Conservation (phyloP, 2,329 filamentous ascomycete species). For the Stagonosporopsis chrysanthemi region DNA sequence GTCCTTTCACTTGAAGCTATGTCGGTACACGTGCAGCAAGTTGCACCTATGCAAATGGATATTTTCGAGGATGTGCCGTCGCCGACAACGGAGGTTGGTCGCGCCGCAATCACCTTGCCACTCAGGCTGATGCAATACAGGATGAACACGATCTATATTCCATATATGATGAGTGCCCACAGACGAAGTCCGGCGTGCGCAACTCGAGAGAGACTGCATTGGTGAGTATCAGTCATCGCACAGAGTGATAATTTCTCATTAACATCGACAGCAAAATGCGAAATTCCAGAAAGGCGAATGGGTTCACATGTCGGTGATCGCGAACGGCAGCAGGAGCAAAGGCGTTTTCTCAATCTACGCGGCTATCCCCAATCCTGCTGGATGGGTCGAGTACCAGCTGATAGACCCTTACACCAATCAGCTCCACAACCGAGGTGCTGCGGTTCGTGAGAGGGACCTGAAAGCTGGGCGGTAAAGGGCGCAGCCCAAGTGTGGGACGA, state of each 20-base stretch:
- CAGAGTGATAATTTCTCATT: no score
- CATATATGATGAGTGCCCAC: constrained; percentile 23
- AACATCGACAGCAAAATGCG: constrained; percentile 33
- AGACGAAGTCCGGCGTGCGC: constrained; percentile 36
- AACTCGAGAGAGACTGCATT: not conserved
- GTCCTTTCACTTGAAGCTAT: not conserved
- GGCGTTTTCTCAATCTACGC: constrained; percentile 32
- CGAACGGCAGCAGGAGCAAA: constrained; percentile 29
- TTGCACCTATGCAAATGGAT: constrained; percentile 27
- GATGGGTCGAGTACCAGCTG: constrained; percentile 42
- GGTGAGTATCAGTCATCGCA: not conserved
- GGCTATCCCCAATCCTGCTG: constrained; percentile 19
- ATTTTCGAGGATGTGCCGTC: constrained; percentile 30
- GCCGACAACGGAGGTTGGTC: constrained; percentile 29
- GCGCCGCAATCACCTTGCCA: constrained; percentile 18
- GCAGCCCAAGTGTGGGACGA: not conserved
- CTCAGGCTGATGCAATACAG: constrained; percentile 39
- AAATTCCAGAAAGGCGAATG: constrained; percentile 32
- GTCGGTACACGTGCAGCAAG: not conserved
- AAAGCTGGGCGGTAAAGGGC: constrained; percentile 10
- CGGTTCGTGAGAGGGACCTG: constrained; percentile 41
- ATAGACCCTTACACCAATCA: constrained; percentile 18
- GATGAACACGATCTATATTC: constrained; percentile 20
- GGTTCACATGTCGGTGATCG: constrained; percentile 39
- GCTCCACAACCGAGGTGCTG: constrained; percentile 34